phyloP scores from a whole-genome alignment of 495 filamentous ascomycete genomes.

The Pseudoneurospora amorphoporcata region DNA sequence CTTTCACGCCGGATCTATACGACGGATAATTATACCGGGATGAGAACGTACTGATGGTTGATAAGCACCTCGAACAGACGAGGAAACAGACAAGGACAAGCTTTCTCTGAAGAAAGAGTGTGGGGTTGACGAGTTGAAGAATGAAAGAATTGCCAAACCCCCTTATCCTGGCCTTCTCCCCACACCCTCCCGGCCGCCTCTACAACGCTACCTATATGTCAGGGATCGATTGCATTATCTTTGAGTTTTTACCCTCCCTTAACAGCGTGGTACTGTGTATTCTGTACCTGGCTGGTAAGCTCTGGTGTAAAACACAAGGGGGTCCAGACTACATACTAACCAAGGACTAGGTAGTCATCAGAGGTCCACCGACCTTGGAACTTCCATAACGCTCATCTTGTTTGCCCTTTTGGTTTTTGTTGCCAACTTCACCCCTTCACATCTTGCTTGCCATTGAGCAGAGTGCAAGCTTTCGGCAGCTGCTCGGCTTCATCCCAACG shows the following conservation, averaged over 20 bases:
- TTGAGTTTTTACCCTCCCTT: not conserved
- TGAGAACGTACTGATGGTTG: not conserved
- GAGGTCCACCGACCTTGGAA: not conserved
- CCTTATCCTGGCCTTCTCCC: not conserved
- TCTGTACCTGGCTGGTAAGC: not conserved
- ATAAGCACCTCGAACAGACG: not conserved
- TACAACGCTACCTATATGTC: not conserved
- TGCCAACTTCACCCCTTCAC: not conserved
- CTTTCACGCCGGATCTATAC: not conserved
- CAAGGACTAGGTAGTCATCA: not conserved
- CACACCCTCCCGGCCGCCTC: not conserved
- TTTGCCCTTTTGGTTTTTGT: not conserved
- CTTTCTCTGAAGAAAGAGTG: not conserved
- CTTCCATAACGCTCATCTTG: not conserved
- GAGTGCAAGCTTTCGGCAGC: not conserved
- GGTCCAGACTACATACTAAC: not conserved
- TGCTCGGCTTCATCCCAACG: not conserved
- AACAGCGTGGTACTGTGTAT: not conserved
- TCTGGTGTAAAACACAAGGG: not conserved
- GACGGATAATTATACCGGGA: not conserved
- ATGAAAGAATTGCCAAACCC: not conserved
- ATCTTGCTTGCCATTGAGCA: not conserved
- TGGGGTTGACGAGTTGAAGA: not conserved
- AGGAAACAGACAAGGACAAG: not conserved
- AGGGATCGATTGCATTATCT: not conserved